Evolutionary conservation across 495 filamentous ascomycete species (phyloP).

Genomic region (Aspergillus asperescens): DNA sequence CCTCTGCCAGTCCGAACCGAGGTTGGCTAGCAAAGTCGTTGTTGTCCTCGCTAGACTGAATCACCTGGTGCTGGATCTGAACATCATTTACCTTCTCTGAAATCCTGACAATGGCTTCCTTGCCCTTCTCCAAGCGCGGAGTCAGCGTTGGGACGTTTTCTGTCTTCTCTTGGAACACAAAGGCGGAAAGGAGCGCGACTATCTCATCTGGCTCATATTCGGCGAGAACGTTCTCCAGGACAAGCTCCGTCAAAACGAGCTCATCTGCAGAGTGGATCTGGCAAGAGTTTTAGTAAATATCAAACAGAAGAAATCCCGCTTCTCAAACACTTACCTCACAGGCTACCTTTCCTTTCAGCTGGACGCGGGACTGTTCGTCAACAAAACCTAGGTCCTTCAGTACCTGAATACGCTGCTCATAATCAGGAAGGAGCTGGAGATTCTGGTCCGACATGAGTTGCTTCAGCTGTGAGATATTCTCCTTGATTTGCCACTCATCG

Average conservation of each 20-base stretch:
- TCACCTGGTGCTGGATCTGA: slow-evolving; percentile 84
- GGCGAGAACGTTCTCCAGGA: slow-evolving; percentile 92
- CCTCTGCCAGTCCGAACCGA: slow-evolving; percentile 89
- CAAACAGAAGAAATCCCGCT: neutral
- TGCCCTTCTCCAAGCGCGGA: slow-evolving; percentile 73
- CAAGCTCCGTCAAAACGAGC: slow-evolving; percentile 91
- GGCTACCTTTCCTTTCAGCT: slow-evolving; percentile 95
- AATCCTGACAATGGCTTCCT: slow-evolving; percentile 78
- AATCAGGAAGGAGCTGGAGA: slow-evolving; percentile 93
- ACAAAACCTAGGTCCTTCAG: slow-evolving; percentile 87
- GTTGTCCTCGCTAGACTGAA: slow-evolving; percentile 78
- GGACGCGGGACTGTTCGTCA: slow-evolving; percentile 74
- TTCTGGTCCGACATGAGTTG: slow-evolving; percentile 93
- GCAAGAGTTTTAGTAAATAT: neutral
- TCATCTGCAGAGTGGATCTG: slow-evolving; percentile 93
- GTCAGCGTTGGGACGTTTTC: slow-evolving; percentile 80
- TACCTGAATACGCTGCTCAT: slow-evolving; percentile 89
- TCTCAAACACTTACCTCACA: slow-evolving; percentile 60
- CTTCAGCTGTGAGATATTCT: slow-evolving; percentile 79
- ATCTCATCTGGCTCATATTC: slow-evolving; percentile 97
- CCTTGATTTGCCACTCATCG: slow-evolving; percentile 89
- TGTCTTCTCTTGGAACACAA: slow-evolving; percentile 99
- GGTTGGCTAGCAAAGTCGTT: slow-evolving; percentile 87
- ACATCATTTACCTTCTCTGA: slow-evolving; percentile 85
- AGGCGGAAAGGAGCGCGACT: slow-evolving; percentile 85